Percentiles rank a stretch among this genome's conserved stretches.
phyloP scores from a whole-genome alignment of 2,329 filamentous ascomycete genomes.

The Coleophoma eucalyptorum region DNA sequence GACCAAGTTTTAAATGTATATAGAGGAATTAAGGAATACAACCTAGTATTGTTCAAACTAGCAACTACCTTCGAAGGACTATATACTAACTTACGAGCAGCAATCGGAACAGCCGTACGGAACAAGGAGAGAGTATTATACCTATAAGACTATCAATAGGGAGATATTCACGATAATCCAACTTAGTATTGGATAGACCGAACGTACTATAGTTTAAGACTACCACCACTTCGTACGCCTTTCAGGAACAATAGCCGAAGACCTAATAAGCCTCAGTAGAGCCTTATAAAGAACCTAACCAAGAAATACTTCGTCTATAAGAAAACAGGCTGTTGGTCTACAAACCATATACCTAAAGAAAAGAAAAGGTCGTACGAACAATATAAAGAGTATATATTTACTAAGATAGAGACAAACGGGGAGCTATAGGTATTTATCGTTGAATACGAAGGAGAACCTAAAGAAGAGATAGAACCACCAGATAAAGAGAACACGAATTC shows the following conservation, averaged over 20 bases:
- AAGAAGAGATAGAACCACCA: not conserved
- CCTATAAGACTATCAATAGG: not conserved
- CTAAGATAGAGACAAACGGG: not conserved
- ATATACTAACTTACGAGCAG: not conserved
- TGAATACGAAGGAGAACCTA: not conserved
- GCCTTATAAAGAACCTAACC: not conserved
- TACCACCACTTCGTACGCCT: too few relatives aligned
- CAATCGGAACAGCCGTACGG: not conserved
- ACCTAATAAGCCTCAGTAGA: not conserved
- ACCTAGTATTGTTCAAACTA: not conserved
- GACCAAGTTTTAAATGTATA: not conserved
- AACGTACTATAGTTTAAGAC: too few relatives aligned
- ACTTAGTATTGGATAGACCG: not conserved
- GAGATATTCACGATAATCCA: not conserved
- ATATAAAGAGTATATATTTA: not conserved
- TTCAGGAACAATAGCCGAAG: not conserved
- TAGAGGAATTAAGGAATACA: not conserved
- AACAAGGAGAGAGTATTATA: not conserved
- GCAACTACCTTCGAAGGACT: not conserved
- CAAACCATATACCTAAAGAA: not conserved
- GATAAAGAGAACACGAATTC: not conserved
- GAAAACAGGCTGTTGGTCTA: not conserved
- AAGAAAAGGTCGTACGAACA: not conserved
- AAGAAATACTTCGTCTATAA: not conserved
- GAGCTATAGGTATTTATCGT: not conserved